These are phyloP conservation scores for Eutrema yunnanense DNA, from an alignment of 345 rosid species.

Conservation along the genomic window DNA sequence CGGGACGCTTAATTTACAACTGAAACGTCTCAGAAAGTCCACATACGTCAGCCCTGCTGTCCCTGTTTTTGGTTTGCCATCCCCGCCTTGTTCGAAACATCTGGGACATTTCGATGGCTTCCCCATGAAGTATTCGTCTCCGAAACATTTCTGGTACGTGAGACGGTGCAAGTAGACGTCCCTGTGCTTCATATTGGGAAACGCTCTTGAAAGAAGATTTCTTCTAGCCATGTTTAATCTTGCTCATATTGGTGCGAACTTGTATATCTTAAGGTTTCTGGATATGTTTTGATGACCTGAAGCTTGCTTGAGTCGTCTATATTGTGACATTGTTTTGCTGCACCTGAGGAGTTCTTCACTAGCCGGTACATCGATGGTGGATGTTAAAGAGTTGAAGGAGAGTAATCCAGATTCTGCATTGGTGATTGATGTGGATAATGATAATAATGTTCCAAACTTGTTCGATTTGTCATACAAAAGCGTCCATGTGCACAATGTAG, in stretches of 20 bases:
- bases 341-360: slow-evolving; percentile 90
- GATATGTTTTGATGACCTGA: background rate
- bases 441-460: slow-evolving; percentile 48
- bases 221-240: slow-evolving; percentile 92
- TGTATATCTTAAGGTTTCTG: background rate
- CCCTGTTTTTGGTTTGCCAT: no score
- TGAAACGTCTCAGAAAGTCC: no score
- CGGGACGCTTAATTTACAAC: no score
- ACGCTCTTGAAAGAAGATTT: slow-evolving; percentile 79
- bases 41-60: no score
- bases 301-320: background rate
- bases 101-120: no score
- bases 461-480: slow-evolving; percentile 62
- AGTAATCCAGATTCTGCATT: slow-evolving; percentile 75
- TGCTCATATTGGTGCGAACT: slow-evolving; percentile 69
- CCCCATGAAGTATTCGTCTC: no score
- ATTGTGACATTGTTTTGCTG: slow-evolving; percentile 8
- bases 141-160: no score
- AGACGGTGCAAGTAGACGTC: no score
- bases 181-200: slow-evolving; percentile 38
- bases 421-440: slow-evolving; percentile 52
- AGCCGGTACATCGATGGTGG: slow-evolving; percentile 61
- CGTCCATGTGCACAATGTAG: slow-evolving; percentile 64
- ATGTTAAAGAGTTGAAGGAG: slow-evolving; percentile 82
- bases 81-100: no score